These are phyloP conservation scores for Aspergillus calidoustus DNA, from an alignment of 2,329 filamentous ascomycete genomes.

Conservation along the genomic window DNA sequence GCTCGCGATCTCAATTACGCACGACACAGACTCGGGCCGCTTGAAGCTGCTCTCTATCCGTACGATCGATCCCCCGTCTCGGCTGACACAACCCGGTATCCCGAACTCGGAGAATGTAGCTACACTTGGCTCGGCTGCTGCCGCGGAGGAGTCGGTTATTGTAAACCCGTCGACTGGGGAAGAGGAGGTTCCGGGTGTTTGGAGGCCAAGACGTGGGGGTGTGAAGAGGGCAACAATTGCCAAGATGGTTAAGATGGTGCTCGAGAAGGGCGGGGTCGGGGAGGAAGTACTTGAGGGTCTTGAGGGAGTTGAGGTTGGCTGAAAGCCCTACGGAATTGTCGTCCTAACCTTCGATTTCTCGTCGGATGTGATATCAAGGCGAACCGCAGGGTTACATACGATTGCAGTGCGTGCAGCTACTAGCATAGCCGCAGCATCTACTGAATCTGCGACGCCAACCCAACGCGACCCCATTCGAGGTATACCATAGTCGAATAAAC, in stretches of 20 bases:
- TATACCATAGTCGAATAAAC: background rate
- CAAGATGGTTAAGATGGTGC: slow-evolving; percentile 74
- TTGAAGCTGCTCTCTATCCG: slow-evolving; percentile 70
- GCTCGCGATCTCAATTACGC: slow-evolving; percentile 78
- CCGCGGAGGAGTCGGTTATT: slow-evolving; percentile 47
- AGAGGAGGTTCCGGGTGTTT: slow-evolving; percentile 70
- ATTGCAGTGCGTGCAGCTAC: background rate
- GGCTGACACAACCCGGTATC: slow-evolving; percentile 72
- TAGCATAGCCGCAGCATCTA: background rate
- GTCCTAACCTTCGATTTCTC: background rate
- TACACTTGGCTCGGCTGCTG: slow-evolving; percentile 47
- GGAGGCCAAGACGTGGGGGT: slow-evolving; percentile 83
- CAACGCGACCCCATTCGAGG: background rate
- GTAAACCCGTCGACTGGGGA: slow-evolving; percentile 58
- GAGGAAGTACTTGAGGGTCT: slow-evolving; percentile 84
- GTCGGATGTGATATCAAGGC: background rate
- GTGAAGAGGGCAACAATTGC: slow-evolving; percentile 75
- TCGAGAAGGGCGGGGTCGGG: slow-evolving; percentile 78
- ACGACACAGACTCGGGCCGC: slow-evolving; percentile 41
- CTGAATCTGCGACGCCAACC: background rate
- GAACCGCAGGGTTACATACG: background rate
- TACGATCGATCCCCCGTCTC: slow-evolving; percentile 74
- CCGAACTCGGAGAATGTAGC: slow-evolving; percentile 66
- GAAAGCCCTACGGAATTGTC: slow-evolving; percentile 19
- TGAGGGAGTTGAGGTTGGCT: slow-evolving; percentile 68